Base-by-base conservation (phyloP, 208 protist species). In the Eutreptiella sp. region DNA sequence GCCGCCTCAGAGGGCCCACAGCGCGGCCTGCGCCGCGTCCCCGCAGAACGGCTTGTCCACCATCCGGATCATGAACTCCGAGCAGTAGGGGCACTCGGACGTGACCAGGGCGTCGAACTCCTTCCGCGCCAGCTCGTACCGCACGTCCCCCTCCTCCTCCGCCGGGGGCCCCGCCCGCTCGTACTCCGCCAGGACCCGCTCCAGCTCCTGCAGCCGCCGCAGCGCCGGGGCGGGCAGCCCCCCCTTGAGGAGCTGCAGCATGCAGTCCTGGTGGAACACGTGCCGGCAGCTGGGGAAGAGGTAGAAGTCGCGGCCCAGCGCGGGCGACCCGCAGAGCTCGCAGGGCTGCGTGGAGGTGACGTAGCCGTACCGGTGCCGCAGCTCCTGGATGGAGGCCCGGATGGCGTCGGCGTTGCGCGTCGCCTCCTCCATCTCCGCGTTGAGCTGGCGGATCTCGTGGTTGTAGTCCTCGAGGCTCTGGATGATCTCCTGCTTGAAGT, bases 401-500 rank as follows among this genome's bases (percentile, higher is more conserved):
- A 96, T 88, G 14, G 53, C 42, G 47, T 92, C 76, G 2, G 89
- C 81, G 21, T 76, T 87, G 21, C 83, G 63, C 35, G 82, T 93
- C 3, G 88, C 76, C 38, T 94, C 85, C 16, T 89, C 61, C 75
- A 94, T 92, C 26, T 86, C 68, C 16, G 61, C 52, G 52, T 90
- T 80, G 3, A 97, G 72, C 9, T 76, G 39, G 4, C 74, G 69
- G 24, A 94, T 94, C 29, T 87, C 65, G 9, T 66, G 19, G 32
- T 90, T 84, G 68, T 96, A 96, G 5, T 71, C 64, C 53, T 95
- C 80, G 3, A 98, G 74, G 24, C 81, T 80, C 14, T 73, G 67
- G 59, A 85, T 92, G 61, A 98, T 94, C 11, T 84, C 76, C 1
- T 89, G 82, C 69, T 95, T 94, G 48, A 97, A 94, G 21, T 96